Evolutionary conservation across 2,329 filamentous ascomycete species (phyloP), one percentile per base, ranked within the genome.

Genomic region (Periconia macrospinosa): DNA sequence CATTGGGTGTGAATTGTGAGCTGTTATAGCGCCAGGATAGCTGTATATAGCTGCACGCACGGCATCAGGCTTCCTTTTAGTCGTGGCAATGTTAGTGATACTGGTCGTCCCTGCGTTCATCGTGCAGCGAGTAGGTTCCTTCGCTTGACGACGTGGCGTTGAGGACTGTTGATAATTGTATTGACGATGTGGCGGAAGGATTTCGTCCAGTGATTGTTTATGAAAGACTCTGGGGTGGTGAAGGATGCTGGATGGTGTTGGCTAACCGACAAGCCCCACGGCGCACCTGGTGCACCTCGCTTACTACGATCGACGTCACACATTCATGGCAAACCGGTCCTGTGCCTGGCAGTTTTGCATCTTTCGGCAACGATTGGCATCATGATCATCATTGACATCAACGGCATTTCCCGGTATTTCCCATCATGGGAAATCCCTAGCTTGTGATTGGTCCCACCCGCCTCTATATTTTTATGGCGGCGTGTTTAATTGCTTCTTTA

Each of bases 11-110:
- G 33, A 37, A 13, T 37, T 37, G 33, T 13, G 11, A 27, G 33
- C 18, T 53, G 53, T 48, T 71, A 71, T 69, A 62, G 55, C 27
- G 51, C 66, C 63, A 62, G 67, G 68, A 41, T 57, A 18, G 15
- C 48, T 33, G 55, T 55, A 37, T 59, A 59, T 41, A 48, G 49
- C 33, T 47, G 41, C 19, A 45, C n/a, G 33, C 17, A 27, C 40
- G 14, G 42, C 42, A 45, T 23, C 5, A 45, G 33, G 33, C 33
- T 37, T n/a, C 15, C 5, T 14, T 37, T 23, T 18, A 14, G 27
- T 46, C 27, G 30, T 46, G 44, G 44, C 23, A 18, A n/a, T 46
- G 44, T 30, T 18, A 13, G 6, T 19, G 41, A 43, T 17, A 19
- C 11, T 5, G 41, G 11, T 13, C 17, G 20, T 43, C 33, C 33